phyloP scores from a whole-genome alignment of 2,329 filamentous ascomycete species.

The Cercospora sp. region DNA sequence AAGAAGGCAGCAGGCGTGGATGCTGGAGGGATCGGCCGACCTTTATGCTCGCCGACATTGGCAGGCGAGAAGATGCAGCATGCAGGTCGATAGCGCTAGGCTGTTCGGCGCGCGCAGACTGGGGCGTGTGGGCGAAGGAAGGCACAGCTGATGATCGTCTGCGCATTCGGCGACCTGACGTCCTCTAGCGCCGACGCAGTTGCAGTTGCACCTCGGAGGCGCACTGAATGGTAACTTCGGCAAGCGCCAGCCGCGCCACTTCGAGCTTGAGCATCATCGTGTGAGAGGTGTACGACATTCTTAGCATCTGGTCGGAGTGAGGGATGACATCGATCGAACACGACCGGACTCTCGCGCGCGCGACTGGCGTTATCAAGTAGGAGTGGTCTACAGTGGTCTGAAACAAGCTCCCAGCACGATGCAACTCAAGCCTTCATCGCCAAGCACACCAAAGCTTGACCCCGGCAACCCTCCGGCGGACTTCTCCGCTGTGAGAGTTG shows the following conservation, averaged over 20 bases:
- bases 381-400: background rate
- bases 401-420: background rate
- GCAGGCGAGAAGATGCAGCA: background rate
- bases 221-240: background rate
- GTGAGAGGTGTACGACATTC: background rate
- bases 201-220: background rate
- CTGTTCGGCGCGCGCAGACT: background rate
- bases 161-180: constrained; percentile 3
- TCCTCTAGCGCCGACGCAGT: background rate
- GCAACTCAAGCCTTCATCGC: background rate
- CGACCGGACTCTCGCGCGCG: background rate
- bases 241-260: constrained; percentile 2
- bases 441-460: constrained; percentile 5
- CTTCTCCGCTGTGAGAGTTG: background rate
- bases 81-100: background rate
- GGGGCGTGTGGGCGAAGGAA: background rate
- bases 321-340: background rate
- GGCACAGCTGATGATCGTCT: background rate
- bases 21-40: background rate
- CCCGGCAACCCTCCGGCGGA: background rate
- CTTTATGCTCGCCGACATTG: background rate
- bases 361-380: background rate
- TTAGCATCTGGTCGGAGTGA: background rate
- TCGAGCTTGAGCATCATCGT: background rate
- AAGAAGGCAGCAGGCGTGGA: background rate